Evolutionary conservation across 2,329 filamentous ascomycete species (phyloP), one percentile per base, ranked within the genome.

Genomic region (Torrubiella hemipterigena): DNA sequence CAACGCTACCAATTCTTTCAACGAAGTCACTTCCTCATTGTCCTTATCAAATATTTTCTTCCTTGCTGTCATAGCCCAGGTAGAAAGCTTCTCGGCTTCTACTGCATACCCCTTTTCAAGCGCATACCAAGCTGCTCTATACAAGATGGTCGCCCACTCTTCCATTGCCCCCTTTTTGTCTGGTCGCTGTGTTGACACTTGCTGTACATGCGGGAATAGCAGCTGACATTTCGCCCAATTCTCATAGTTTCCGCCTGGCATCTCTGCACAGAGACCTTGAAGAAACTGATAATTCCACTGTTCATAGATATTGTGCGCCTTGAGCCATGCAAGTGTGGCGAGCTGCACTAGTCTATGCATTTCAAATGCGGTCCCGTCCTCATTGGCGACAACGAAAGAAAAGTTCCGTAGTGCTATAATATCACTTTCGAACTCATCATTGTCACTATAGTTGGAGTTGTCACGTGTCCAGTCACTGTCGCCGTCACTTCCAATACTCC

Each of bases 401-500:
- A 45, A 59, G 28, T 47, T 42, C 20, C 41, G 31, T 18, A 60
- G 38, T 10, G 37, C 36, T 5, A 31, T n/a, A 1, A 58, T 27
- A 35, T 54, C n/a, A n/a, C n/a, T n/a, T n/a, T n/a, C n/a, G n/a
- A n/a, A n/a, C n/a, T n/a, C n/a, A n/a, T n/a, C n/a, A 30, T 30
- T 10, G 22, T 40, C 21, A 27, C 27, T 33, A 21, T 27, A 28
- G 29, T 30, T 30, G 13, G 27, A 32, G 21, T 32, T 24, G 17
- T 17, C 16, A 26, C 22, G 26, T 17, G 15, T 42, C 17, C 10
- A 32, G n/a, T 32, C 30, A 29, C 20, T 32, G 25, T 38, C 33
- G 22, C 31, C 33, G 27, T 32, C 30, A 8, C 24, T 23, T 16
- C 33, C 38, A 20, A 29, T 21, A 25, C 19, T 31, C 27, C 35